Percentiles rank a stretch among this genome's conserved stretches.
These are phyloP conservation scores for Colletotrichum sp. DNA, from an alignment of 2,329 filamentous ascomycete species.

Conservation along the genomic window DNA sequence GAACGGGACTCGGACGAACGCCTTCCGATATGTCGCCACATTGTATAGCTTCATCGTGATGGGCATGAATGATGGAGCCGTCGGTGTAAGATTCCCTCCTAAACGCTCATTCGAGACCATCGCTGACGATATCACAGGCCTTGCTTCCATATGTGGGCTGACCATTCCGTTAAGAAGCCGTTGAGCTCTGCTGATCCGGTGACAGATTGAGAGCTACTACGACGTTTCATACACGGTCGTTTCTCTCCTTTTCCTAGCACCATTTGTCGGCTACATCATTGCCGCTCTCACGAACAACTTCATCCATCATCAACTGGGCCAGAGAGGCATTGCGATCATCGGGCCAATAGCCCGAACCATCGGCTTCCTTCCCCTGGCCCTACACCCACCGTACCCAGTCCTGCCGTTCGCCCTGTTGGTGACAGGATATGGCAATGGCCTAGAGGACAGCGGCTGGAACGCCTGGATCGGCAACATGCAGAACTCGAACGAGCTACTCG, in stretches of 20 bases:
- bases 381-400: constrained; percentile 74
- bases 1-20: constrained; percentile 66
- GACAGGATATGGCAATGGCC: constrained; percentile 74
- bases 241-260: constrained; percentile 70
- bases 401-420: constrained; percentile 70
- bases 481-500: constrained; percentile 74
- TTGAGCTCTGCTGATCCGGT: background rate
- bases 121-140: background rate
- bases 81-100: constrained; percentile 51
- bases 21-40: constrained; percentile 62
- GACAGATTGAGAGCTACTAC: constrained; percentile 64
- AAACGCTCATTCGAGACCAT: background rate
- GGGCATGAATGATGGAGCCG: constrained; percentile 72
- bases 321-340: constrained; percentile 73
- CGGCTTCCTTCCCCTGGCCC: constrained; percentile 67
- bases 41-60: constrained; percentile 69
- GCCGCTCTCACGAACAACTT: constrained; percentile 69
- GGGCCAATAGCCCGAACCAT: constrained; percentile 67
- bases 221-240: constrained; percentile 65
- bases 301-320: constrained; percentile 70
- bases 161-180: too few species aligned
- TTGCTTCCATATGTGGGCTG: background rate
- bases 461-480: constrained; percentile 74
- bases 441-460: constrained; percentile 67
- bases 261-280: constrained; percentile 68